A percentile compares a stretch with the other conserved stretches of the same genome.
These are phyloP conservation scores for Barnettozyma botsteinii DNA, from an alignment of 805 yeast species.

Conservation along the genomic window DNA sequence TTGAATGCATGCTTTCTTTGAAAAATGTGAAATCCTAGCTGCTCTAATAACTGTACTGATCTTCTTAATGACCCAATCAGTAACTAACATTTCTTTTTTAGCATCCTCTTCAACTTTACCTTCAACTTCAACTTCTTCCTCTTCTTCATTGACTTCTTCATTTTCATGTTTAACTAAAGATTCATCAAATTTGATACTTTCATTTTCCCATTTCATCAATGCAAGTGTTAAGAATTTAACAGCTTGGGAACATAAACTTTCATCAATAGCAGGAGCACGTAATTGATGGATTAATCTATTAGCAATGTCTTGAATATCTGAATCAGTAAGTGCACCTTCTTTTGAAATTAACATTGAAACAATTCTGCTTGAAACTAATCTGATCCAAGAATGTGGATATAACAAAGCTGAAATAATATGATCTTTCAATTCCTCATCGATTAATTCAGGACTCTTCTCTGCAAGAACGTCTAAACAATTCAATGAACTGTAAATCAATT, in stretches of 20 bases:
- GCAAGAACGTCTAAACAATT: constrained; percentile 41
- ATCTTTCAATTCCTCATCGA: constrained; percentile 31
- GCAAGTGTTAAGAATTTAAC: constrained; percentile 62
- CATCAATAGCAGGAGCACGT: constrained; percentile 69
- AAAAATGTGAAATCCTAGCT: constrained; percentile 50
- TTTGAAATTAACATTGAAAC: constrained; percentile 46
- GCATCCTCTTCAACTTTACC: constrained; percentile 21
- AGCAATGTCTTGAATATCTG: constrained; percentile 61
- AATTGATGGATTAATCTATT: constrained; percentile 69
- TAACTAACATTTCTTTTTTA: constrained; percentile 29
- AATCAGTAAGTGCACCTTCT: constrained; percentile 31
- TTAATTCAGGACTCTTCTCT: constrained; percentile 25
- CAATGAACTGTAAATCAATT: constrained; percentile 62
- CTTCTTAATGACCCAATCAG: constrained; percentile 60
- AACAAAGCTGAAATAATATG: constrained; percentile 49
- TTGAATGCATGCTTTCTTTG: constrained; percentile 66
- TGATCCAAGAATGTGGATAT: constrained; percentile 91
- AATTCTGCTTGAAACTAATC: constrained; percentile 59
- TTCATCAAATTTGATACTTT: constrained; percentile 30
- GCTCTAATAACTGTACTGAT: constrained; percentile 59
- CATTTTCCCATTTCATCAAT: constrained; percentile 51
- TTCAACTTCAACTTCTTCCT: constrained; percentile 21
- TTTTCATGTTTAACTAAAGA: constrained; percentile 22
- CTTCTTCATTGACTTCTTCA: constrained; percentile 21
- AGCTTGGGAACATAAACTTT: constrained; percentile 54